Evolutionary conservation across 495 filamentous ascomycete species (phyloP).

Genomic region (Glarea lozoyensis): DNA sequence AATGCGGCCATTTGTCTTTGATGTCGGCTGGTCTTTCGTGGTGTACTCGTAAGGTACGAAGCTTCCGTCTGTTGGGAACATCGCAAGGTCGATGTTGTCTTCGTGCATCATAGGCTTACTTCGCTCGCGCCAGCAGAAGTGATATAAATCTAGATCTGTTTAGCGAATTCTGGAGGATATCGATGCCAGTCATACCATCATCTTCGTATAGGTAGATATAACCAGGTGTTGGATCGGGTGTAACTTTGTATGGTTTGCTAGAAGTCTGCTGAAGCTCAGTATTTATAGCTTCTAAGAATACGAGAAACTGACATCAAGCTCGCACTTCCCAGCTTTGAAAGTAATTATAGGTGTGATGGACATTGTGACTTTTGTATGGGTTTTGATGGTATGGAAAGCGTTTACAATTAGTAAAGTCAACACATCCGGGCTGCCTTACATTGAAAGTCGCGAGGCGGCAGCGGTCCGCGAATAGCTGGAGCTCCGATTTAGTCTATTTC

Average conservation of each 20-base stretch:
- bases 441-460: slow-evolving; percentile 2
- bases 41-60: slow-evolving; percentile 69
- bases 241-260: slow-evolving; percentile 54
- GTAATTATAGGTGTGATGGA: slow-evolving; percentile 80
- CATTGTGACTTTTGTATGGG: too few species aligned
- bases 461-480: background rate
- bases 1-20: slow-evolving; percentile 78
- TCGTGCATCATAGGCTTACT: slow-evolving; percentile 46
- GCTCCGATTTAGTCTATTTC: background rate
- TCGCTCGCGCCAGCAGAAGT: slow-evolving; percentile 87
- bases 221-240: slow-evolving; percentile 60
- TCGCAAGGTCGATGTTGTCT: slow-evolving; percentile 75
- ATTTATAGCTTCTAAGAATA: background rate
- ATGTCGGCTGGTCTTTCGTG: slow-evolving; percentile 35
- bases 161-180: slow-evolving; percentile 9
- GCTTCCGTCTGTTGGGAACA: slow-evolving; percentile 80
- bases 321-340: slow-evolving; percentile 93
- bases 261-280: slow-evolving; percentile 60
- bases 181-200: slow-evolving; percentile 52
- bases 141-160: slow-evolving; percentile 73
- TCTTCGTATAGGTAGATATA: slow-evolving; percentile 91
- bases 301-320: slow-evolving; percentile 54
- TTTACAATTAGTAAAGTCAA: too few species aligned
- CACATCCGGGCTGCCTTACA: too few species aligned
- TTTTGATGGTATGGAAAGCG: too few species aligned